phyloP scores from a whole-genome alignment of 495 filamentous ascomycete genomes.

The Xylaria grammica region DNA sequence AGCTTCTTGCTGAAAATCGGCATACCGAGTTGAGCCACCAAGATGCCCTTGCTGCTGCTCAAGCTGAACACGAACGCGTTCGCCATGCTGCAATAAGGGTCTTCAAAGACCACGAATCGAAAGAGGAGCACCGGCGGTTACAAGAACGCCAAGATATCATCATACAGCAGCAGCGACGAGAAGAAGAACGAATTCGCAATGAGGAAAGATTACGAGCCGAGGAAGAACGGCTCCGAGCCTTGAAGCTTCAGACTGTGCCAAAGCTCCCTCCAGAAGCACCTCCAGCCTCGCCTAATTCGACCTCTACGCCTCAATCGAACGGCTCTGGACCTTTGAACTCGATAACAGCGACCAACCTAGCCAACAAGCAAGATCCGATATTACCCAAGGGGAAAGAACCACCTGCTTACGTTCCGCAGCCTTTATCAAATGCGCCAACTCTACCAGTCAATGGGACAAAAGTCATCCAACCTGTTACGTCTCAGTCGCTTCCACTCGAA shows the following conservation, averaged over 20 bases:
- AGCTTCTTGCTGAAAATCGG: conserved; percentile 44
- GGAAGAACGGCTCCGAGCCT: conserved; percentile 46
- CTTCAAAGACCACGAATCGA: conserved; percentile 49
- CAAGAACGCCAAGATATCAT: conserved; percentile 51
- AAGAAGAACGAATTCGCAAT: conserved; percentile 58
- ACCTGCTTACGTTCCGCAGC: conserved; percentile 14
- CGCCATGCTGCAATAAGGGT: conserved; percentile 62
- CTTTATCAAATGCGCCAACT: conserved; percentile 22
- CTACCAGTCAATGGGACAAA: conserved; percentile 25
- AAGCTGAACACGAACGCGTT: conserved; percentile 66
- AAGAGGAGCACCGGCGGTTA: conserved; percentile 52
- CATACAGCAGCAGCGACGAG: conserved; percentile 47
- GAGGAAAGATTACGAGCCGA: conserved; percentile 48
- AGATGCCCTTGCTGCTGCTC: conserved; percentile 66
- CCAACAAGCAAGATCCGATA: background rate
- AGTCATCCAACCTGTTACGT: conserved; percentile 22
- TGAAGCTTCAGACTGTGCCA: conserved; percentile 49
- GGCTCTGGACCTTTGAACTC: conserved; percentile 8
- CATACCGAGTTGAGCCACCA: conserved; percentile 58
- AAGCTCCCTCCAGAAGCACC: conserved; percentile 39
- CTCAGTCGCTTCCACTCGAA: conserved; percentile 6
- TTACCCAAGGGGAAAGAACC: background rate
- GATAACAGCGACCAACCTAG: background rate
- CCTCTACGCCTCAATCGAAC: background rate
- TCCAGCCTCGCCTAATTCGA: background rate